Evolutionary conservation across 2,329 filamentous ascomycete species (phyloP), one percentile per base, ranked within the genome.

Genomic region (Microcyclosporella mali): DNA sequence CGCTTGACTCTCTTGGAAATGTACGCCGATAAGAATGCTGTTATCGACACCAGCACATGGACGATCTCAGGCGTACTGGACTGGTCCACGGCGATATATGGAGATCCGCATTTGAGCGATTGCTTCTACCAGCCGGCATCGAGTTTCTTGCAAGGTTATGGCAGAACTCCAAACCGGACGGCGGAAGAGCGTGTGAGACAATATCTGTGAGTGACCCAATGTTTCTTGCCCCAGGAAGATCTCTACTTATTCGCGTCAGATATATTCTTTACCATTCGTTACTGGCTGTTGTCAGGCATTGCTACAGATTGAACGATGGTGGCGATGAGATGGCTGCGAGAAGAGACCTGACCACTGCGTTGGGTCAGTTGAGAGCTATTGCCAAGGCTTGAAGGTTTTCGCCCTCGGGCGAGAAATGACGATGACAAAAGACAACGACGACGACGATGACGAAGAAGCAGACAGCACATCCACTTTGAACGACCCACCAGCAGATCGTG

Each of bases 51-150:
- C 27, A 57, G 60, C 12, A 34, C 29, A 11, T 43, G 32, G 9
- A 71, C 67, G 1, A 51, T 79, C 7, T 68, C 67, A 1, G 76
- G 74, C 1, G 52, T 79, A 9, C 57, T 74, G 10, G 75, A 75
- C 43, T 74, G 74, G 45, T 71, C 73, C 7, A 71, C 68, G 40
- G 70, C 72, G 11, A 55, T 78, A 3, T 79, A 75, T 74, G 77
- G 77, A 1, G 77, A 80, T 57, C 61, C 72, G 8, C 64, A 73
- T 46, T 70, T 79, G 67, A 71, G 68, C 6, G 72, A 73, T 42
- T 68, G 73, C 17, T 74, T 74, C 41, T 67, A 53, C 31, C 50
- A 61, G 33, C 64, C 66, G 4, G 66, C 59, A 21, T 59, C 61
- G 11, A 62, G 64, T 1, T 71, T 72, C 47, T 64, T 64, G 37